phyloP scores from a whole-genome alignment of 306 rosid genomes.

The Chamaecrista fasciculata region DNA sequence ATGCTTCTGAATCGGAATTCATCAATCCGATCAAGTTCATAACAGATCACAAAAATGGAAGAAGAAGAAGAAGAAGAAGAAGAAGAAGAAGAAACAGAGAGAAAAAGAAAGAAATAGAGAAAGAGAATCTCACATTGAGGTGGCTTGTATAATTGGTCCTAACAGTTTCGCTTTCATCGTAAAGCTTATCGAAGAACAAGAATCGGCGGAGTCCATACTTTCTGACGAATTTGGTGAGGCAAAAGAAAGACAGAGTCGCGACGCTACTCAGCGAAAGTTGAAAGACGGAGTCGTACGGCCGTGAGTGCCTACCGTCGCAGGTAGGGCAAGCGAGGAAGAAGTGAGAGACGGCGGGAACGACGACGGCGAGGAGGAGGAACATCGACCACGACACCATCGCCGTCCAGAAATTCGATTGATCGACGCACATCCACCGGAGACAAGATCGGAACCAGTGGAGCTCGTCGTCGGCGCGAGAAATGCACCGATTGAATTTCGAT shows the following conservation, averaged over 20 bases:
- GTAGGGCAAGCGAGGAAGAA: conserved; percentile 56
- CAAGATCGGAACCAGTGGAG: conserved; percentile 65
- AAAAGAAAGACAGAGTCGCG: conserved; percentile 66
- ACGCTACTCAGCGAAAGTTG: conserved; percentile 70
- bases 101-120: background rate
- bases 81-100: background rate
- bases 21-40: background rate
- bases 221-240: conserved; percentile 57
- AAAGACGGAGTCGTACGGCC: conserved; percentile 68
- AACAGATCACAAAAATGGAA: background rate
- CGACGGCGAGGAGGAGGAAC: conserved; percentile 54
- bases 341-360: conserved; percentile 67
- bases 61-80: background rate
- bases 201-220: conserved; percentile 66
- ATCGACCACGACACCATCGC: conserved; percentile 67
- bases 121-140: conserved; percentile 55
- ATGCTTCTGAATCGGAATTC: no score
- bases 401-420: conserved; percentile 62
- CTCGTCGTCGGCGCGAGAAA: conserved; percentile 66
- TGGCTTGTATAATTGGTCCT: conserved; percentile 61
- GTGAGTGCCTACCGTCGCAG: conserved; percentile 62
- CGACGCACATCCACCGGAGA: conserved; percentile 91
- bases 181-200: conserved; percentile 79
- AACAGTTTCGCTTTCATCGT: conserved; percentile 76
- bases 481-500: conserved; percentile 39